phyloP scores from a whole-genome alignment of 371 early-diverging fungal genomes.

The Mortierella sp. region DNA sequence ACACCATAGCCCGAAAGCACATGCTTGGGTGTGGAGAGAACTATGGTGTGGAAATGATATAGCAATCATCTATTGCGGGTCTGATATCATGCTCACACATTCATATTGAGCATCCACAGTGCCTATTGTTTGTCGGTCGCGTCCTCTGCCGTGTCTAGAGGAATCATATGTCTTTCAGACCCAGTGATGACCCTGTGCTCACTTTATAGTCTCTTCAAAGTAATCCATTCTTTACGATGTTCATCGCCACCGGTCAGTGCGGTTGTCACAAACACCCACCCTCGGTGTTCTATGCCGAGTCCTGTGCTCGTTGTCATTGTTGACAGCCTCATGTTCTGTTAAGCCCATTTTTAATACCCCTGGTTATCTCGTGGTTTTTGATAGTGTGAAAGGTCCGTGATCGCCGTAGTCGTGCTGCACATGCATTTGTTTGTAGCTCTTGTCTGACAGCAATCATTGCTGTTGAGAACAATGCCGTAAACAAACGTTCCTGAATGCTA shows the following conservation, averaged over 20 bases:
- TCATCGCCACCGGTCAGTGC: background rate
- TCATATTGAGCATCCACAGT: background rate
- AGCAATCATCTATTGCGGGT: background rate
- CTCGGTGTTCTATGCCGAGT: background rate
- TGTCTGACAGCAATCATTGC: background rate
- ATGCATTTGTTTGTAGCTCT: constrained; percentile 2
- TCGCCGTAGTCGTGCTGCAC: background rate
- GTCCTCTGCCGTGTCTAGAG: background rate
- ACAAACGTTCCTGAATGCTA: background rate
- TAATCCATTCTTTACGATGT: background rate
- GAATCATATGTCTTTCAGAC: constrained; percentile 17
- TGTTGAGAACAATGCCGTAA: background rate
- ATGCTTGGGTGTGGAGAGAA: constrained; percentile 8
- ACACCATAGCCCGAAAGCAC: constrained; percentile 15
- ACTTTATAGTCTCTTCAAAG: background rate
- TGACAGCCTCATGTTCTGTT: background rate
- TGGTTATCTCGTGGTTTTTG: background rate
- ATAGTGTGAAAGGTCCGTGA: background rate
- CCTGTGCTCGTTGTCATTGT: background rate
- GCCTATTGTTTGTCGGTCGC: constrained; percentile 4
- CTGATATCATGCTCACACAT: background rate
- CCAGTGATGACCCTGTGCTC: background rate
- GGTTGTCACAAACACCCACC: background rate
- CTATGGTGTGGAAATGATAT: background rate
- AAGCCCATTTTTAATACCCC: background rate